phyloP scores from a whole-genome alignment of 108 stramenopile genomes.

The Epithemia pelagica region DNA sequence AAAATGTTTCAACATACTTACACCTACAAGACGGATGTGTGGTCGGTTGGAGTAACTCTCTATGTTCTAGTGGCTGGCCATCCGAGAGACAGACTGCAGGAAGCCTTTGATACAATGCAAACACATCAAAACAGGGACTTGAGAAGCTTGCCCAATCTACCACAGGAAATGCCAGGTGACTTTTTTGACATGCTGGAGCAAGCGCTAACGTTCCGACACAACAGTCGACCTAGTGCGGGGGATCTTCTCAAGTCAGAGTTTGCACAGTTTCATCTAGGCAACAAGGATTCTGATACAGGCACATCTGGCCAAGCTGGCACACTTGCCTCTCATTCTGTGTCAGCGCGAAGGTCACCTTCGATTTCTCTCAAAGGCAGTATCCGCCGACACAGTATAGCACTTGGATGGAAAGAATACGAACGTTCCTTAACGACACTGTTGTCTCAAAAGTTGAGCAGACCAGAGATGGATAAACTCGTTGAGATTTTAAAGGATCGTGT shows the following conservation, averaged over 20 bases:
- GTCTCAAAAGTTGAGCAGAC: constrained; percentile 50
- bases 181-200: constrained; percentile 64
- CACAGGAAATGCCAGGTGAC: constrained; percentile 65
- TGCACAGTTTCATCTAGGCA: constrained; percentile 48
- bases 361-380: constrained; percentile 43
- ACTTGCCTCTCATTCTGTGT: constrained; percentile 26
- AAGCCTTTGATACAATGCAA: constrained; percentile 67
- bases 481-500: constrained; percentile 17
- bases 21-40: constrained; percentile 61
- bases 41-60: constrained; percentile 62
- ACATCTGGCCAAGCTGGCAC: too few species aligned
- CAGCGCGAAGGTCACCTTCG: constrained; percentile 28
- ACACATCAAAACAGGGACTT: constrained; percentile 33
- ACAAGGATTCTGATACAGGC: too few species aligned
- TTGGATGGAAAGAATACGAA: constrained; percentile 69
- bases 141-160: constrained; percentile 54
- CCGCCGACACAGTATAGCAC: constrained; percentile 39
- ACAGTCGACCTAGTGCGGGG: constrained; percentile 45
- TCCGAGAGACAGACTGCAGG: constrained; percentile 64
- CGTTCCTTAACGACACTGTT: constrained; percentile 55
- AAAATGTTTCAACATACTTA: constrained; percentile 74
- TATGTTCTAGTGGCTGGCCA: constrained; percentile 82
- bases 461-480: constrained; percentile 28
- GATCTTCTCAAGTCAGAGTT: constrained; percentile 60
- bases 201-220: constrained; percentile 52